Evolutionary conservation across 768 basidiomycete genomes (phyloP).

Genomic region (Phylloporus scabripes): DNA sequence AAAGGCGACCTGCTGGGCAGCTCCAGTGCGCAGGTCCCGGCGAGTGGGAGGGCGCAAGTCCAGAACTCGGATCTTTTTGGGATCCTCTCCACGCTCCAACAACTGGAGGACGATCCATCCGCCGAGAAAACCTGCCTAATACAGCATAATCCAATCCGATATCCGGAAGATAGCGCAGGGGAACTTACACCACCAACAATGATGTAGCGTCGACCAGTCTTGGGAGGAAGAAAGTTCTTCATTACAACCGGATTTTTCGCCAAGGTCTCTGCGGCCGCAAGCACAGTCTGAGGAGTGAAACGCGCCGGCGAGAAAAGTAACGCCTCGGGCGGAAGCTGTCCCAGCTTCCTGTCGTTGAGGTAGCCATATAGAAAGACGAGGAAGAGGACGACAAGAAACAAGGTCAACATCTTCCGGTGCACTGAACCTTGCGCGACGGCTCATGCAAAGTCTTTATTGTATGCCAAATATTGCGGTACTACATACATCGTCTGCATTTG

Average conservation of each 20-base stretch:
- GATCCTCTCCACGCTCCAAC: slow-evolving; percentile 65
- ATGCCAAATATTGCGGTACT: not conserved
- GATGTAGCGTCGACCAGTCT: slow-evolving; percentile 71
- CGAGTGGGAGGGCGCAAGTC: slow-evolving; percentile 62
- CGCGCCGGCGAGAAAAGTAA: slow-evolving; percentile 48
- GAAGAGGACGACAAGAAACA: slow-evolving; percentile 4
- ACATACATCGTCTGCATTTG: too few relatives aligned
- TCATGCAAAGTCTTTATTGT: not conserved
- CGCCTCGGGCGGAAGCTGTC: slow-evolving; percentile 43
- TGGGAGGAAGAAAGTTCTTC: slow-evolving; percentile 51
- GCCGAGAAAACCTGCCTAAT: slow-evolving; percentile 67
- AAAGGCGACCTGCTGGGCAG: slow-evolving; percentile 50
- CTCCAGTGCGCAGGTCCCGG: slow-evolving; percentile 48
- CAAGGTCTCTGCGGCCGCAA: slow-evolving; percentile 35
- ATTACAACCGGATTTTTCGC: slow-evolving; percentile 31
- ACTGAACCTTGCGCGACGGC: not conserved
- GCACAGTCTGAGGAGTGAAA: slow-evolving; percentile 40
- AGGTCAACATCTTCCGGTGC: slow-evolving; percentile 16
- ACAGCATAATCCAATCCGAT: not conserved
- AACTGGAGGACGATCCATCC: slow-evolving; percentile 73
- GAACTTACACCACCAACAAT: slow-evolving; percentile 65
- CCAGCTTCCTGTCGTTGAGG: slow-evolving; percentile 52
- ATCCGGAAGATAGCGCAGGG: not conserved
- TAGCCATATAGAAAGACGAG: slow-evolving; percentile 35
- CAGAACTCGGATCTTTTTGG: slow-evolving; percentile 55